A percentile compares a stretch with the other conserved stretches of the same genome.
phyloP scores from a whole-genome alignment of 305 asterid genomes.

The Ajuga reptans region DNA sequence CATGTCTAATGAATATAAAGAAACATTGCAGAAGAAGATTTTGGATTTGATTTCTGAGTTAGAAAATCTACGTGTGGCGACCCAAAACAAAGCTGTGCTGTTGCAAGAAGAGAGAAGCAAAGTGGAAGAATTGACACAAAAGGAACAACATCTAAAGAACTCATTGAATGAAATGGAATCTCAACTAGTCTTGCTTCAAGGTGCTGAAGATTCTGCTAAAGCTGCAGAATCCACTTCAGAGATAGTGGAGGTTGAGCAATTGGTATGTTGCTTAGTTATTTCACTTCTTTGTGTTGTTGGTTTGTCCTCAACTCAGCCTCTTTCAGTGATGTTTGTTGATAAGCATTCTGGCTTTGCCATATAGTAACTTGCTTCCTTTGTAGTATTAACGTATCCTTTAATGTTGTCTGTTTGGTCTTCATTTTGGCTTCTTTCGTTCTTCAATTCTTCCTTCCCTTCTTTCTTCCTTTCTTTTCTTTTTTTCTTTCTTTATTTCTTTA shows the following conservation, averaged over 20 bases:
- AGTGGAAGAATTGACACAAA: constrained; percentile 59
- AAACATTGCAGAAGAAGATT: constrained; percentile 54
- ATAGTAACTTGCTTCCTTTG: background rate
- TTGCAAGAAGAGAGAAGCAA: constrained; percentile 69
- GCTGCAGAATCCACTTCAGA: constrained; percentile 52
- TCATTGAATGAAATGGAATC: constrained; percentile 68
- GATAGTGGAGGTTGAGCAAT: constrained; percentile 78
- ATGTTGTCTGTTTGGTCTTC: background rate
- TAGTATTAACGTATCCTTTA: background rate
- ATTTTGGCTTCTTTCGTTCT: background rate
- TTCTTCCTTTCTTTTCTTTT: background rate
- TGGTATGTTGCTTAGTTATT: constrained; percentile 46
- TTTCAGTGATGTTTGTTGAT: constrained; percentile 7
- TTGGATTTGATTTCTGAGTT: constrained; percentile 62
- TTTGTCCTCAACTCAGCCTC: constrained; percentile 11
- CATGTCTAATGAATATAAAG: constrained; percentile 42
- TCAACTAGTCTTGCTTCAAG: constrained; percentile 51
- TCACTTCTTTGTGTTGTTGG: constrained; percentile 11
- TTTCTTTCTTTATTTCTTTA: background rate
- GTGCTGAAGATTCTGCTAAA: constrained; percentile 52
- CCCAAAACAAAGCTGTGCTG: constrained; percentile 46
- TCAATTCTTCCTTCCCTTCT: too few species aligned
- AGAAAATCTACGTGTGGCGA: constrained; percentile 60
- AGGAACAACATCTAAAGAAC: constrained; percentile 54
- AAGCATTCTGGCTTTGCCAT: background rate